Percentiles rank a stretch among this genome's conserved stretches.
These are phyloP conservation scores for Setaria viridis DNA, from an alignment of 202 grass and related monocot genomes.

Conservation along the genomic window DNA sequence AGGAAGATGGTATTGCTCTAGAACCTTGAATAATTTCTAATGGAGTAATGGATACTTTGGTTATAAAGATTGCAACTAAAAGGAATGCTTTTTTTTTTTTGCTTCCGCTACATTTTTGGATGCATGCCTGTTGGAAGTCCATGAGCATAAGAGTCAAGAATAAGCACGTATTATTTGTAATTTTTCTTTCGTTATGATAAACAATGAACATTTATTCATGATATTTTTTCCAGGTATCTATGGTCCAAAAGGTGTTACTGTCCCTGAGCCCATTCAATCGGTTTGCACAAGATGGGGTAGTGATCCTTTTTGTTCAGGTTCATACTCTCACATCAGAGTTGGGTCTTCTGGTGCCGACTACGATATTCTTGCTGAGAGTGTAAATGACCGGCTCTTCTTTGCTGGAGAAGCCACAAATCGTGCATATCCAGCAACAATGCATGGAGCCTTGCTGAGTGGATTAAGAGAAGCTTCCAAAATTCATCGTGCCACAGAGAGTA, in stretches of 20 bases:
- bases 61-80: not conserved
- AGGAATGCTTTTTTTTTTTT: not conserved
- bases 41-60: not conserved
- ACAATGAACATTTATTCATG: not conserved
- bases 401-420: conserved; percentile 88
- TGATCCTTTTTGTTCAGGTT: conserved; percentile 82
- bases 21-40: not conserved
- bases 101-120: not conserved
- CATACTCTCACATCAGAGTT: conserved; percentile 92
- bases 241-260: conserved; percentile 74
- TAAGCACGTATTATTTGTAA: conserved; percentile 10
- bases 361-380: conserved; percentile 74
- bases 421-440: conserved; percentile 96
- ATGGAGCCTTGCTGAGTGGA: conserved; percentile 93
- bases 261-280: conserved; percentile 89
- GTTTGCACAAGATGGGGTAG: conserved; percentile 92
- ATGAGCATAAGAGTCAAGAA: not conserved
- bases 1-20: not conserved
- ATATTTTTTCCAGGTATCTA: conserved; percentile 72
- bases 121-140: not conserved
- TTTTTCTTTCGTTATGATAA: conserved; percentile 12
- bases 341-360: conserved; percentile 93
- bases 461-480: conserved; percentile 86
- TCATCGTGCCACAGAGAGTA: conserved; percentile 50
- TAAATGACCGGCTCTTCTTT: conserved; percentile 75